Percentiles rank a stretch among this genome's conserved stretches.
phyloP scores from a whole-genome alignment of 768 basidiomycete genomes.

The Trametes cinnabarina region DNA sequence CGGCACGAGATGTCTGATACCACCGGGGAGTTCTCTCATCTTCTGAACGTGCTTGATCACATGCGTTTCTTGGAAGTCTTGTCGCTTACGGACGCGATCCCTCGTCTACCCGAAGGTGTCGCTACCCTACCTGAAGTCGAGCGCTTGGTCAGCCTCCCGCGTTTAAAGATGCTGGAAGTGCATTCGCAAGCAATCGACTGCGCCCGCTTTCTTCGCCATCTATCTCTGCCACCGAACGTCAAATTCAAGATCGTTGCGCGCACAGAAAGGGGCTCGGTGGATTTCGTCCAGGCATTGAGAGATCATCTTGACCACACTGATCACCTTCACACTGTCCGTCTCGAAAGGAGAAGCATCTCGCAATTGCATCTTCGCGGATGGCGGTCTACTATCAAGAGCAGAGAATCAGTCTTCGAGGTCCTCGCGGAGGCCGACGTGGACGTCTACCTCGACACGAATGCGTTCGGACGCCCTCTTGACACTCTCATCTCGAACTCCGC shows the following conservation, averaged over 20 bases:
- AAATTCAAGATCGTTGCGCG: background rate
- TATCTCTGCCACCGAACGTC: background rate
- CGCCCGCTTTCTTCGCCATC: background rate
- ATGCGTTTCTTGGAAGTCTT: background rate
- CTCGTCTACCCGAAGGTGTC: background rate
- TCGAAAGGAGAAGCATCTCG: background rate
- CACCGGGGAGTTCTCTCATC: background rate
- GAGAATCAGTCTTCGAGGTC: background rate
- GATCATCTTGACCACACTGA: background rate
- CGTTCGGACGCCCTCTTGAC: background rate
- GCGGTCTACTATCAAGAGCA: background rate
- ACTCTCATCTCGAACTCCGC: background rate
- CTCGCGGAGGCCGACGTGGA: background rate
- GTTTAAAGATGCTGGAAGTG: background rate
- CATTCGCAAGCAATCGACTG: background rate
- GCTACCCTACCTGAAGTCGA: background rate
- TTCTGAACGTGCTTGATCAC: background rate
- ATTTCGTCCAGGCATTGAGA: background rate
- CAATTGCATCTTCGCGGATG: background rate
- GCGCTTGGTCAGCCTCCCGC: background rate
- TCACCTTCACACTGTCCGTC: background rate
- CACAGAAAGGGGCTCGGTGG: background rate
- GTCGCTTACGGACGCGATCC: background rate
- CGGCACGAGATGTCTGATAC: background rate
- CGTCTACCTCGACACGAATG: background rate